Percentiles rank a stretch among this genome's conserved stretches.
phyloP scores from a whole-genome alignment of 345 rosid species.

The Carallia pectinifolia region DNA sequence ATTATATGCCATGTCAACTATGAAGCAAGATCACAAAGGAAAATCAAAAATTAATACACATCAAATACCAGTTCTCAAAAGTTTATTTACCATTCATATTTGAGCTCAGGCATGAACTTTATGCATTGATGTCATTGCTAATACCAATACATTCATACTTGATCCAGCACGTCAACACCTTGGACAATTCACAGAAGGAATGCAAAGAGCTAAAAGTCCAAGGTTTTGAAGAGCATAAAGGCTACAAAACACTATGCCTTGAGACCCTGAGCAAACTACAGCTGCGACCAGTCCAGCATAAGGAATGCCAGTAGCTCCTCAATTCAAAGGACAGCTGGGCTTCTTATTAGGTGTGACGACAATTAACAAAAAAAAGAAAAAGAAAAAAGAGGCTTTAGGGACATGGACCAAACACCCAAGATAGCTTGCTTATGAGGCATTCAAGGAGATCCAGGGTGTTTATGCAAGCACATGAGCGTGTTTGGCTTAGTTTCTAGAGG shows the following conservation, averaged over 20 bases:
- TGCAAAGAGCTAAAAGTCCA: neutral
- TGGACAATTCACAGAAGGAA: neutral
- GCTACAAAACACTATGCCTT: neutral
- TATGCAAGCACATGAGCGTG: too few species aligned
- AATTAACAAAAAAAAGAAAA: too few species aligned
- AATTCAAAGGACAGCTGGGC: too few species aligned
- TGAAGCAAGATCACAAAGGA: too few species aligned
- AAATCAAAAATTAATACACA: too few species aligned
- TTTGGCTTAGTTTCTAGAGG: too few species aligned
- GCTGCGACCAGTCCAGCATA: neutral
- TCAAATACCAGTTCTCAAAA: neutral
- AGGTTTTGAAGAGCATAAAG: neutral
- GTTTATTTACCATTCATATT: neutral
- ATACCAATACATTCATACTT: neutral
- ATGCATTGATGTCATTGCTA: neutral
- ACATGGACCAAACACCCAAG: too few species aligned
- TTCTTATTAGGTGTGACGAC: too few species aligned
- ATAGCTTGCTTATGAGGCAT: too few species aligned
- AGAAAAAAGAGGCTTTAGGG: too few species aligned
- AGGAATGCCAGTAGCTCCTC: neutral
- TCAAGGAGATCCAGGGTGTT: too few species aligned
- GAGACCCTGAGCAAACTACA: neutral
- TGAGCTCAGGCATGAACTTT: neutral
- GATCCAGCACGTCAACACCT: neutral
- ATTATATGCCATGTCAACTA: too few species aligned